Evolutionary conservation across 371 early-diverging fungal genomes (phyloP), one percentile per base, ranked within the genome.

Genomic region (Haplosporangium sp.): DNA sequence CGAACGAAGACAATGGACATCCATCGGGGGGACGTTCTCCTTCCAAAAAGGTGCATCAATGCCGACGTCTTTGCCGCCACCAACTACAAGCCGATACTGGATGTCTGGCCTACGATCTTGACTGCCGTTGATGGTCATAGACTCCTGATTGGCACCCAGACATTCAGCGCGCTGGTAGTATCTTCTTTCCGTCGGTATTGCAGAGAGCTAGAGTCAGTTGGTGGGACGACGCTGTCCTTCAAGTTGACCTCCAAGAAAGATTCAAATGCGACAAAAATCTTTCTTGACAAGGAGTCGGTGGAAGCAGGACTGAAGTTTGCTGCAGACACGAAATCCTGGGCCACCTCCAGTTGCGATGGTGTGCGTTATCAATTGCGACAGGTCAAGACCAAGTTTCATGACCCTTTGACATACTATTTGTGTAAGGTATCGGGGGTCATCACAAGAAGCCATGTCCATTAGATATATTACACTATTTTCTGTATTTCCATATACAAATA

Each of bases 61-160:
- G 13, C 47, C 5, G 36, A 66, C 54, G 29, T 42, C 64, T 46
- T 64, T 71, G 41, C 45, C 75, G 1, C 73, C 67, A 21, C 67
- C 77, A 12, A 29, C 62, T 43, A 43, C 23, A 48, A 66, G 59
- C 2, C 47, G 56, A 40, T 80, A 80, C 61, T 50, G 48, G 67
- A 83, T 53, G 70, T 83, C 23, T 77, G 66, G 57, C 81, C 81
- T 12, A 57, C 55, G 40, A 67, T 57, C 14, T 14, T 77, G n/a
- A 45, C 52, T 23, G 62, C 56, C 42, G 41, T 29, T 37, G 77
- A 81, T 41, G 74, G 71, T 1, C 45, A 63, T 36, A 62, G 71
- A 18, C 59, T 81, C n/a, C 40, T 64, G 8, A 67, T 74, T 59
- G 81, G 74, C 11, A 69, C 67, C 8, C 69, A 69, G 23, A 63